Conservation (phyloP, 129 eudicot species). For the Sambucus nigra region DNA sequence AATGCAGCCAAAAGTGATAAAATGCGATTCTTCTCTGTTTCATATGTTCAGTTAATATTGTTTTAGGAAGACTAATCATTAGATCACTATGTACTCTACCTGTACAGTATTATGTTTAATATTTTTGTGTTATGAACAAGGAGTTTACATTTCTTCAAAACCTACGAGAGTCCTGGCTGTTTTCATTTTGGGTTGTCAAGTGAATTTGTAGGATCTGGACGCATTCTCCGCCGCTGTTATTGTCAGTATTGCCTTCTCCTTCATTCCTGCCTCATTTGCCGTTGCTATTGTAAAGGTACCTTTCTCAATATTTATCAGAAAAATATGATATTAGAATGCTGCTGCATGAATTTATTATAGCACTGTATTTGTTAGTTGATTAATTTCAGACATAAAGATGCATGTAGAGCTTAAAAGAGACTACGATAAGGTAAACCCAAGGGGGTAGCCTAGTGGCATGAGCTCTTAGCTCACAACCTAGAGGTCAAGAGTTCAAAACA, state of each 20-base stretch:
- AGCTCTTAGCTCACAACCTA: too few relatives aligned
- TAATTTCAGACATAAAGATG: background rate
- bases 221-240: slow-evolving; percentile 86
- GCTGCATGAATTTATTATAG: too few relatives aligned
- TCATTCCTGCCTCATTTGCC: slow-evolving; percentile 96
- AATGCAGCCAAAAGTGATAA: background rate
- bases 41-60: background rate
- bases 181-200: slow-evolving; percentile 6
- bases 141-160: background rate
- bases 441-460: too few relatives aligned
- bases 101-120: background rate
- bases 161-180: background rate
- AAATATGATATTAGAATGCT: background rate
- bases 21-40: background rate
- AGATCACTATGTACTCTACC: background rate
- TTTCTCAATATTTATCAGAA: background rate
- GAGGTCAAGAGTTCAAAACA: too few relatives aligned
- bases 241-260: slow-evolving; percentile 80
- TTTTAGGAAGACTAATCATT: background rate
- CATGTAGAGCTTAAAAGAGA: background rate
- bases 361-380: too few relatives aligned
- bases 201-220: slow-evolving; percentile 75
- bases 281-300: slow-evolving; percentile 93
- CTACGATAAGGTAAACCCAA: too few relatives aligned
- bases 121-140: background rate